Evolutionary conservation across 768 basidiomycete genomes (phyloP), one percentile per base, ranked within the genome.

Genomic region (Sarcodon sp.): DNA sequence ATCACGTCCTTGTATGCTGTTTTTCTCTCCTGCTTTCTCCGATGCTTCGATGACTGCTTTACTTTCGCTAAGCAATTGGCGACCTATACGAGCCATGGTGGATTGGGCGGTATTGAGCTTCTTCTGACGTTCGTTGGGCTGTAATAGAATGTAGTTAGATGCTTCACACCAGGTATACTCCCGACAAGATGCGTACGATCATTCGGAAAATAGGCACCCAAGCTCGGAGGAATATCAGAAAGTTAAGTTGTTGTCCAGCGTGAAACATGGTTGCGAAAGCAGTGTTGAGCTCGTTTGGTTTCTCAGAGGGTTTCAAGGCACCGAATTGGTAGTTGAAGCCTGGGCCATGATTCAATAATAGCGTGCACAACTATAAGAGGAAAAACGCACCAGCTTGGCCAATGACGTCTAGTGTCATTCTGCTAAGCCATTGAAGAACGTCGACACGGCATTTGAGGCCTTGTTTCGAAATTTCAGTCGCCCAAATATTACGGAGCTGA

Each of bases 321-420:
- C 58, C 49, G 46, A 61, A 59, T 11, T 55, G 38, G 46, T 61
- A 61, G 35, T 51, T 48, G 39, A 61, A 61, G 3, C 60, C 60
- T 60, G 38, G 50, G 37, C 7, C 13, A 31, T n/a, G 16, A 10
- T 21, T 16, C 44, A 39, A 27, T 35, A 32, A 6, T 34, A 18
- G 7, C 15, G 7, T n/a, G 11, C 18, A 31, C 15, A 32, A 43
- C 12, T 33, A 41, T 4, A 7, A 15, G 8, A 53, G 33, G 8
- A 44, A 18, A n/a, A 15, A 56, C 58, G 15, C 35, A 41, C 53
- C 53, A 2, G 53, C 53, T n/a, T 38, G 53, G 10, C 53, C 53
- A 37, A 54, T 48, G 43, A 53, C 45, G 44, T 54, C 53, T 16
- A 54, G 37, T n/a, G 51, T 52, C 5, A 48, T 34, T 18, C 37